Conservation (phyloP, 257 asterid genomes). For the Thymus quinquecostatus region DNA sequence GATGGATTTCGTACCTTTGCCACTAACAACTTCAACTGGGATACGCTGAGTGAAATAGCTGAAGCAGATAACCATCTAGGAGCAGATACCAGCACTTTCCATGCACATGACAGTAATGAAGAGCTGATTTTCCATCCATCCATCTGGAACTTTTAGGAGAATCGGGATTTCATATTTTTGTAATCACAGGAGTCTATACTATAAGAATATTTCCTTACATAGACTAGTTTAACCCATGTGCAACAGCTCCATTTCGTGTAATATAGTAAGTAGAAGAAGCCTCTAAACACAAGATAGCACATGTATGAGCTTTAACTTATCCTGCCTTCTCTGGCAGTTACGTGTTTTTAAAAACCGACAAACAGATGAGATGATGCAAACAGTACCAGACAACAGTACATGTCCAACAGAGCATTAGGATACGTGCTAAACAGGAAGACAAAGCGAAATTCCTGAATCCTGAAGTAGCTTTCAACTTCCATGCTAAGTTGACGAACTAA, state of each 20-base stretch:
- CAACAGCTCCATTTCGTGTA: constrained; percentile 32
- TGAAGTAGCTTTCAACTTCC: constrained; percentile 9
- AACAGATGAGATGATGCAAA: constrained; percentile 6
- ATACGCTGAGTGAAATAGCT: constrained; percentile 60
- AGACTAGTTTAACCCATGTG: constrained; percentile 27
- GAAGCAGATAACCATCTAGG: constrained; percentile 57
- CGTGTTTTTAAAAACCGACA: constrained; percentile 5
- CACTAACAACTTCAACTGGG: constrained; percentile 74
- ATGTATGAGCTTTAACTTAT: neutral
- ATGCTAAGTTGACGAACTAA: constrained; percentile 6
- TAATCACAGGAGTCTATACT: constrained; percentile 13
- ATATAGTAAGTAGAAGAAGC: constrained; percentile 23
- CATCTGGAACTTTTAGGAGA: constrained; percentile 60
- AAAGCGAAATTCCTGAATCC: constrained; percentile 18
- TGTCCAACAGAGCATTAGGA: constrained; percentile 4
- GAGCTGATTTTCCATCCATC: constrained; percentile 58
- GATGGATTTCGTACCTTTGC: constrained; percentile 40
- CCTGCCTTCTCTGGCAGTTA: constrained; percentile 22
- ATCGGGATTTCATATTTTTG: constrained; percentile 22
- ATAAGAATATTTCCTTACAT: constrained; percentile 26
- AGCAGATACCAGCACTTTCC: constrained; percentile 44
- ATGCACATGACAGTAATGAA: constrained; percentile 50
- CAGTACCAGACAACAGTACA: constrained; percentile 20
- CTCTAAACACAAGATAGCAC: constrained; percentile 1
- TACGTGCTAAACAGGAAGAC: neutral